Evolutionary conservation across 2,329 filamentous ascomycete species (phyloP).

Genomic region (Phaeosphaeriaceae sp.): DNA sequence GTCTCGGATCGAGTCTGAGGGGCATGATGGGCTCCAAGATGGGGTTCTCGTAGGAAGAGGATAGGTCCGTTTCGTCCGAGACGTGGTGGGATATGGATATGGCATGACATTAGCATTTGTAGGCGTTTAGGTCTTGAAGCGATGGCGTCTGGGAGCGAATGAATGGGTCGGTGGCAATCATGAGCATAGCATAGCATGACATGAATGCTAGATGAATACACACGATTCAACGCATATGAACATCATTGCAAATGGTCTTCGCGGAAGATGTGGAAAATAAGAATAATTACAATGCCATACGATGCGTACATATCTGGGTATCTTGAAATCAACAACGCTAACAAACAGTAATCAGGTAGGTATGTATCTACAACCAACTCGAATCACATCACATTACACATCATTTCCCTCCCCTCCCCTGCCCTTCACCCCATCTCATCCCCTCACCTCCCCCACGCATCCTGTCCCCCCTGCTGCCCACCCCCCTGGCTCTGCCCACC

Average conservation of each 20-base stretch:
- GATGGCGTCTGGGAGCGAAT: not conserved
- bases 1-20: slow-evolving; percentile 35
- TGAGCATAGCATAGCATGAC: not conserved
- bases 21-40: slow-evolving; percentile 36
- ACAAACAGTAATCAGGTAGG: too few species aligned
- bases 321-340: not conserved
- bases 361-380: too few species aligned
- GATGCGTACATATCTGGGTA: not conserved
- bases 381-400: too few species aligned
- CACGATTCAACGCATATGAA: too few species aligned
- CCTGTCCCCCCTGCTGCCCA: slow-evolving; percentile 15
- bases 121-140: slow-evolving; percentile 8
- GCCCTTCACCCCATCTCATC: not conserved
- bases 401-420: not conserved
- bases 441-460: not conserved
- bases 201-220: not conserved
- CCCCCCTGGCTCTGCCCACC: slow-evolving; percentile 19
- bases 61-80: too few species aligned
- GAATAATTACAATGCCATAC: not conserved
- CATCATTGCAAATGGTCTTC: too few species aligned
- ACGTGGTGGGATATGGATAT: not conserved
- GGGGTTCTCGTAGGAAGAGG: slow-evolving; percentile 30
- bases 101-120: slow-evolving; percentile 4
- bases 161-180: too few species aligned
- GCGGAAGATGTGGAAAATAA: not conserved